Conservation (phyloP, 2,329 filamentous ascomycete species). For the Chrysoporthe deuterocubensis region DNA sequence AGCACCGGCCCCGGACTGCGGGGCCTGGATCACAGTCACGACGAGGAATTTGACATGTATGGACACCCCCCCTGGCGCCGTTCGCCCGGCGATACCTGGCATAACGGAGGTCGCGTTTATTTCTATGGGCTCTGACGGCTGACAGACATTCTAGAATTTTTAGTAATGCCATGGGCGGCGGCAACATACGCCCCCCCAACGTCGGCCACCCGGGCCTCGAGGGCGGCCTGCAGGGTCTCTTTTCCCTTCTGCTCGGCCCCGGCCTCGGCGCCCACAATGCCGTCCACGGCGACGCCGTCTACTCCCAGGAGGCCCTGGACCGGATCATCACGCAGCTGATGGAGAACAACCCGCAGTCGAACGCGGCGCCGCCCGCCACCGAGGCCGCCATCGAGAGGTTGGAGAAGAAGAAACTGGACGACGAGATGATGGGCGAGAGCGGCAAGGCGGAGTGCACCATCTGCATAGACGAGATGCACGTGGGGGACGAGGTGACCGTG, state of each 20-base stretch:
- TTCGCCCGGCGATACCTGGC: conserved; percentile 9
- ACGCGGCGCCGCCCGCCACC: conserved; percentile 81
- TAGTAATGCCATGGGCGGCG: conserved; percentile 47
- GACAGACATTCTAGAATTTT: conserved; percentile 49
- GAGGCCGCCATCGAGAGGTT: conserved; percentile 74
- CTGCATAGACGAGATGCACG: conserved; percentile 83
- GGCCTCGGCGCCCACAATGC: conserved; percentile 42
- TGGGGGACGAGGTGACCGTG: conserved; percentile 74
- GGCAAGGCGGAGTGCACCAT: conserved; percentile 87
- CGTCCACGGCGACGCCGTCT: conserved; percentile 78
- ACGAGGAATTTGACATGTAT: conserved; percentile 55
- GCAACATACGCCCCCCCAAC: conserved; percentile 34
- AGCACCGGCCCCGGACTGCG: conserved; percentile 14
- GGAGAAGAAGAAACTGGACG: conserved; percentile 71
- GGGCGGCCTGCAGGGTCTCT: conserved; percentile 54
- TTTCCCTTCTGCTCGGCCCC: conserved; percentile 57
- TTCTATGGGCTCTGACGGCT: conserved; percentile 34
- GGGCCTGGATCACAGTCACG: conserved; percentile 48
- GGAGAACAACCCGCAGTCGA: conserved; percentile 77
- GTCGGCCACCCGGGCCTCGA: conserved; percentile 37
- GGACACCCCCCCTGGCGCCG: conserved; percentile 32
- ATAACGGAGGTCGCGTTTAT: conserved; percentile 28
- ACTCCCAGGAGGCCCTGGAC: conserved; percentile 88
- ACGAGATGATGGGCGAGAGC: conserved; percentile 68
- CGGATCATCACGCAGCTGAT: conserved; percentile 85